Percentiles rank a stretch among this genome's conserved stretches.
These are phyloP conservation scores for Aspergillus chevalieri DNA, from an alignment of 2,329 filamentous ascomycete genomes.

Conservation along the genomic window DNA sequence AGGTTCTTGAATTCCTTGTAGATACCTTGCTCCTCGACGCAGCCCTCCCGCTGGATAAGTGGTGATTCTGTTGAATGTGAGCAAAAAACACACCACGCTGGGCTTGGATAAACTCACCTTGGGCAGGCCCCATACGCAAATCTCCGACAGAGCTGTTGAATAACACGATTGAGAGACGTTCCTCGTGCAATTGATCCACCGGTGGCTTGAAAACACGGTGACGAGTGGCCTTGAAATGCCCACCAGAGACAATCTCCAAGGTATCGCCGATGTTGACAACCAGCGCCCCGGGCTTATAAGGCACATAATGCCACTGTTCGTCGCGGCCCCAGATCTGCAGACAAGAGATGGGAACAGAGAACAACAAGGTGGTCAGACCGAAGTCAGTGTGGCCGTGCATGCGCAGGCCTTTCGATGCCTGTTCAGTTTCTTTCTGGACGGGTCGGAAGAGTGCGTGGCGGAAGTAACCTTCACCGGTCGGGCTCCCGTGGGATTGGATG, in stretches of 20 bases:
- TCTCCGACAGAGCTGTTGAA: conserved; percentile 45
- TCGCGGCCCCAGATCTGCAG: conserved; percentile 43
- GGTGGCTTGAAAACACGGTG: conserved; percentile 42
- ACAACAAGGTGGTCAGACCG: conserved; percentile 42
- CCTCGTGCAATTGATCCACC: conserved; percentile 27
- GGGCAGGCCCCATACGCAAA: conserved; percentile 39
- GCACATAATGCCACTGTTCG: conserved; percentile 44
- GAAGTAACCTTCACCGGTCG: conserved; percentile 43
- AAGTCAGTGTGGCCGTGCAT: conserved; percentile 43
- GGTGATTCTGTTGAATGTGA: conserved; percentile 23
- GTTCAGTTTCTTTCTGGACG: conserved; percentile 28
- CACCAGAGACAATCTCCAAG: conserved; percentile 42
- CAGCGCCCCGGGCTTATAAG: conserved; percentile 39
- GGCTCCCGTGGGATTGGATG: conserved; percentile 39
- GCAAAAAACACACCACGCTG: neutral
- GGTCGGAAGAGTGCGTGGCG: conserved; percentile 42
- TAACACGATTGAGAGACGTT: conserved; percentile 32
- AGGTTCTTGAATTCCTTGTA: conserved; percentile 43
- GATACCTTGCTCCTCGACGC: conserved; percentile 39
- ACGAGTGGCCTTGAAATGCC: conserved; percentile 43
- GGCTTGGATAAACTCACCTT: conserved; percentile 8
- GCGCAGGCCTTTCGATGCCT: conserved; percentile 31
- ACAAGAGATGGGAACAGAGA: conserved; percentile 43
- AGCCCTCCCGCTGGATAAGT: conserved; percentile 39
- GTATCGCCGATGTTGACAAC: conserved; percentile 47